Evolutionary conservation across 805 yeast genomes (phyloP).

Genomic region (Metschnikowia lochheadii): DNA sequence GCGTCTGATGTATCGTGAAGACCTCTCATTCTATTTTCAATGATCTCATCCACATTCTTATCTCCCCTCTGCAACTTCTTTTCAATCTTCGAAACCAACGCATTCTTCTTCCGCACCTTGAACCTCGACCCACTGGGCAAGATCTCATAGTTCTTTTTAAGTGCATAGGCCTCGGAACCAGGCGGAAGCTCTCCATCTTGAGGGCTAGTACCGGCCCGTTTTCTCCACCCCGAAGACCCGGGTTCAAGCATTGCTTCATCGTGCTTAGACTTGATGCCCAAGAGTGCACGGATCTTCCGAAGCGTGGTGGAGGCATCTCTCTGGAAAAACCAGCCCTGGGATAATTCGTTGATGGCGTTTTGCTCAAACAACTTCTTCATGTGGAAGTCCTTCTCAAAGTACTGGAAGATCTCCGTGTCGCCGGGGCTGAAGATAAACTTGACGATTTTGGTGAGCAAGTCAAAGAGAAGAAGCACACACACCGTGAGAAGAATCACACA

Average conservation of each 20-base stretch:
- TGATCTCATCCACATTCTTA: constrained; percentile 52
- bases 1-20: not conserved
- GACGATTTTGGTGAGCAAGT: constrained; percentile 56
- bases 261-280: constrained; percentile 17
- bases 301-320: constrained; percentile 37
- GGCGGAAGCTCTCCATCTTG: constrained; percentile 49
- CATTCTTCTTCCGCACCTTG: constrained; percentile 28
- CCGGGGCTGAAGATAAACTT: constrained; percentile 56
- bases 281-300: constrained; percentile 7
- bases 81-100: constrained; percentile 26
- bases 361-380: constrained; percentile 69
- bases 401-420: constrained; percentile 77
- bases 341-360: constrained; percentile 66
- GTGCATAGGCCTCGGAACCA: constrained; percentile 33
- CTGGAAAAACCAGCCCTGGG: constrained; percentile 74
- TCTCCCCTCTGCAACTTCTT: constrained; percentile 39
- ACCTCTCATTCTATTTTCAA: constrained; percentile 41
- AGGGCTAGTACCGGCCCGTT: constrained; percentile 47
- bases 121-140: constrained; percentile 74
- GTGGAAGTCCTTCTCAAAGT: constrained; percentile 64
- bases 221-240: constrained; percentile 39
- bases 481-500: constrained; percentile 57
- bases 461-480: constrained; percentile 60
- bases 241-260: constrained; percentile 10
- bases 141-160: constrained; percentile 43